Conservation (phyloP, 1,284 basidiomycete species). For the Malassezia arunalokei region DNA sequence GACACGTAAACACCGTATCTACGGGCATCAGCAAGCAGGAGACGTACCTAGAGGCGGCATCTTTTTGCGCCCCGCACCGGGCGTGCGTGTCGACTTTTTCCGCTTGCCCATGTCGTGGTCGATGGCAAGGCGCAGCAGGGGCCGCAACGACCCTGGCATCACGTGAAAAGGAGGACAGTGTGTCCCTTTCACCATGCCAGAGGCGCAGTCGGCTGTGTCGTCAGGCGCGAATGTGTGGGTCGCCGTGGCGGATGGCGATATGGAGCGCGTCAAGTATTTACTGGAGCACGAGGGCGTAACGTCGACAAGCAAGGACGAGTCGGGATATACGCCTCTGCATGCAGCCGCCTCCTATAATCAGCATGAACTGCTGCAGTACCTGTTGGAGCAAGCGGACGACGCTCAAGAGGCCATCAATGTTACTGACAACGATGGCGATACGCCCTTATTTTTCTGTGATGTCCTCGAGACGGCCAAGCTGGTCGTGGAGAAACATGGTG, state of each 20-base stretch:
- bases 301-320: constrained; percentile 27
- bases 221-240: constrained; percentile 39
- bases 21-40: constrained; percentile 1
- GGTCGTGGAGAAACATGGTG: constrained; percentile 35
- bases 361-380: constrained; percentile 29
- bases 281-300: constrained; percentile 25
- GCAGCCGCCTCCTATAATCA: constrained; percentile 43
- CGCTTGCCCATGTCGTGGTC: constrained; percentile 41
- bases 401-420: constrained; percentile 23
- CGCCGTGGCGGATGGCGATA: constrained; percentile 40
- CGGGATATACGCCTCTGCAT: constrained; percentile 41
- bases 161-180: not conserved
- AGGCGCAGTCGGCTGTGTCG: no score
- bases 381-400: constrained; percentile 25
- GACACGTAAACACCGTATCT: constrained; percentile 48
- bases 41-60: constrained; percentile 30
- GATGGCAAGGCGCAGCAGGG: not conserved
- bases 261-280: constrained; percentile 30
- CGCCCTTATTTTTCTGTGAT: constrained; percentile 43
- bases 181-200: no score
- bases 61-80: constrained; percentile 24
- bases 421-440: constrained; percentile 37
- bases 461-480: constrained; percentile 24
- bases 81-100: constrained; percentile 31
- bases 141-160: not conserved